Evolutionary conservation across 164 flowering plant species (phyloP), one percentile per base, ranked within the genome.

Genomic region (Vitis rotundifolia): DNA sequence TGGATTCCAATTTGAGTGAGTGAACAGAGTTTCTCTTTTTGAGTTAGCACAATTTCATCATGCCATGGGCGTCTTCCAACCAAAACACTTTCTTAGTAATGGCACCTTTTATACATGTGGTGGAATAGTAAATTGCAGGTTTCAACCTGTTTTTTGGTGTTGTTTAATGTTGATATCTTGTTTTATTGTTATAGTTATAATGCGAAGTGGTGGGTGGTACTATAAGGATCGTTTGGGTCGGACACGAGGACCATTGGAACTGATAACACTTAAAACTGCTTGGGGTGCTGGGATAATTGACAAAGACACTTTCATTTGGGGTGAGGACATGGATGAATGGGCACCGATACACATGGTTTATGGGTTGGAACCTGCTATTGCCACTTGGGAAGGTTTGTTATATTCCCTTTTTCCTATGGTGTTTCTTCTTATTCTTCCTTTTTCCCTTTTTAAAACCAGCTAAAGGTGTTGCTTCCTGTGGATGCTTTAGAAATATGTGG

Each of bases 271-370:
- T 10, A 94, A 89, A 75, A 89, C 97, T 58, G 97, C 98, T 12
- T 94, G 97, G 97, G 97, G 89, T 69, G 91, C 73, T 63, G 98
- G 98, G 56, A 88, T 94, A 44, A 94, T 94, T 78, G 97, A 94
- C 63, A 91, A 84, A 71, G 71, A 94, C 66, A 94, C 98, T 2
- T 94, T 94, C 82, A 85, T 94, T 59, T 94, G 98, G 98, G 94
- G 93, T n/a, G 97, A 91, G 55, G 98, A 94, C 83, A 82, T 92
- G 95, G 98, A 92, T 83, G 98, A 94, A 74, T 94, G 97, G 97
- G 97, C 90, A 58, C 98, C 98, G 5, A 92, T 94, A 73, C 84
- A 86, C 78, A 94, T 94, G 98, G 78, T 92, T 57, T 91, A 94
- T 75, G 97, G 97, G 52, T 49, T 94, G 83, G 94, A 94, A 72